A percentile compares a stretch with the other conserved stretches of the same genome.
Evolutionary conservation across 495 filamentous ascomycete genomes (phyloP).

Genomic region (Penicillium mononematosum): DNA sequence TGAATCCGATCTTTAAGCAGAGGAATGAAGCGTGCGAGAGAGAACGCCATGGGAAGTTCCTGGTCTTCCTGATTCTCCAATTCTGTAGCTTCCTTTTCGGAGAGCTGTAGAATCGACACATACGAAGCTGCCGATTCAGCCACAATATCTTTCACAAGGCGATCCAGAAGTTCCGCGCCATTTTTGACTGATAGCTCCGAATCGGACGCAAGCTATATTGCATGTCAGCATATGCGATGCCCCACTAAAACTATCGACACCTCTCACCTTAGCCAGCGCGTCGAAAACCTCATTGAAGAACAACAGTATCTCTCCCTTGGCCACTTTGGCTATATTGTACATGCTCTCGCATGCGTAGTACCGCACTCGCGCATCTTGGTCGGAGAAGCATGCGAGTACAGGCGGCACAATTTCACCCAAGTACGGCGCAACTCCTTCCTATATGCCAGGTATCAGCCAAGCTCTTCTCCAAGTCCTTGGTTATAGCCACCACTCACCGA

Average conservation of each 20-base stretch:
- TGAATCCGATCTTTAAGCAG: conserved; percentile 89
- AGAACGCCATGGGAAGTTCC: conserved; percentile 83
- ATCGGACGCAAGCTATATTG: conserved; percentile 80
- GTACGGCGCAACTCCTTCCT: conserved; percentile 88
- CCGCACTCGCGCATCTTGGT: conserved; percentile 95
- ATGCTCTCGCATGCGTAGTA: conserved; percentile 99
- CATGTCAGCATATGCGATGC: conserved; percentile 10
- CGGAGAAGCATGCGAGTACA: conserved; percentile 96
- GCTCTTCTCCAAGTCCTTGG: not conserved
- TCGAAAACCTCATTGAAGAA: conserved; percentile 99
- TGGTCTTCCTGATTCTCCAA: conserved; percentile 48
- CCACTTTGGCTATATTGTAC: conserved; percentile 99
- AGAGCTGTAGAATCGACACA: conserved; percentile 74
- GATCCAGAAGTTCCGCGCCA: conserved; percentile 92
- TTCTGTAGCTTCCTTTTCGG: conserved; percentile 46
- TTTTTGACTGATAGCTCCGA: conserved; percentile 98
- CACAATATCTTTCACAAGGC: conserved; percentile 96
- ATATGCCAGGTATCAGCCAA: conserved; percentile 26
- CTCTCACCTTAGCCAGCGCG: conserved; percentile 84
- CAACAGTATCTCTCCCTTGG: conserved; percentile 91
- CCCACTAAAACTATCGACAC: not conserved
- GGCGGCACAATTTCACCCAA: conserved; percentile 92
- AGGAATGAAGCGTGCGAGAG: conserved; percentile 86
- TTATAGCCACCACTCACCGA: conserved; percentile 57
- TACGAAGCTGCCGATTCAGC: conserved; percentile 95